Evolutionary conservation across 371 early-diverging fungal species (phyloP), one percentile per base, ranked within the genome.

Genomic region (Mucor lusitanicus): DNA sequence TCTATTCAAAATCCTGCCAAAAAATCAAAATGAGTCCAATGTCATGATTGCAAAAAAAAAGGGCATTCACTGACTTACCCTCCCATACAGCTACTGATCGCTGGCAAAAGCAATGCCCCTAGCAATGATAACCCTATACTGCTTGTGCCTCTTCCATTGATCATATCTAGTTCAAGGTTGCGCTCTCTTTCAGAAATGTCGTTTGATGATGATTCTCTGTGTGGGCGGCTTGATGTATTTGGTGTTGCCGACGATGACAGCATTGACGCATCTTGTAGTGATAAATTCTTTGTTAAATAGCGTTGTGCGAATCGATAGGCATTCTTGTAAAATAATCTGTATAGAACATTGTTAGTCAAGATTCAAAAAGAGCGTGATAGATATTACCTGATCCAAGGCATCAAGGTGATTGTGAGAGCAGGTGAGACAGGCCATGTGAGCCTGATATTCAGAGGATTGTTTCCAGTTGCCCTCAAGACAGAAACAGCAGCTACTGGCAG

Each of bases 401-500:
- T 77, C 28, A 87, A 57, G 2, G 84, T 80, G 6, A 87, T 70
- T 0, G 84, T 83, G 8, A 87, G 54, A 23, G 81, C 79, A 5
- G 88, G 90, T 13, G 81, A 78, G 5, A 85, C 83, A 6, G 86
- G 86, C 81, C 84, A 86, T 9, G 73, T 73, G n/a, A 85, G 65
- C 30, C 76, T 73, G n/a, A 69, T 56, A 19, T 61, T 68, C 21
- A 61, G 59, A 11, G 64, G 61, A 11, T 61, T 59, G 13, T 53
- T 44, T 9, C 68, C 69, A 11, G 77, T 63, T 0, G 73, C 76
- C 25, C 77, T 64, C n/a, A 82, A 32, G 19, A 74, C 35, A 1
- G 76, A 60, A 2, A 78, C 61, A 1, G 80, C 67, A 12, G 75
- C 80, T 25, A 76, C 67, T 0, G 82, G 82, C 37, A 82, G 59